A percentile compares a stretch with the other conserved stretches of the same genome.
Conservation (phyloP, 2,329 filamentous ascomycete genomes). For the Claviceps sp. region DNA sequence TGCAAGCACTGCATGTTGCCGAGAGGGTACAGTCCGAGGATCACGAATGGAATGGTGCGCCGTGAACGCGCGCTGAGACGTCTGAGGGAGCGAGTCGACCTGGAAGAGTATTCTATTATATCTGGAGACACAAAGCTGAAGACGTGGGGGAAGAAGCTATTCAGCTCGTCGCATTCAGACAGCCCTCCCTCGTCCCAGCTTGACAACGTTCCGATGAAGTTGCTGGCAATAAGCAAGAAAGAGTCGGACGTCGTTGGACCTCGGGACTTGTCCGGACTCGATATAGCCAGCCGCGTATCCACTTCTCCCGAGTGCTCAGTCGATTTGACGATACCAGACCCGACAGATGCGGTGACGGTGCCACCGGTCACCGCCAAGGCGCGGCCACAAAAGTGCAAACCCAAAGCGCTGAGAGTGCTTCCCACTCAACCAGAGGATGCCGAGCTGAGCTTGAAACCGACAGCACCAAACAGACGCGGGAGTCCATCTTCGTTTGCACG, state of each 20-base stretch:
- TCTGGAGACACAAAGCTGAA: conserved; percentile 22
- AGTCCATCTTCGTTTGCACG: conserved; percentile 31
- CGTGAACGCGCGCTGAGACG: conserved; percentile 58
- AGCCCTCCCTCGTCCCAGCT: conserved; percentile 7
- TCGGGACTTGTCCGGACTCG: neutral
- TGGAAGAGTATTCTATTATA: conserved; percentile 24
- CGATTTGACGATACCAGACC: conserved; percentile 7
- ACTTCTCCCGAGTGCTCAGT: conserved; percentile 1
- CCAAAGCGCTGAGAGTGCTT: conserved; percentile 19
- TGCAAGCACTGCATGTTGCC: conserved; percentile 81
- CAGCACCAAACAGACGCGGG: conserved; percentile 19
- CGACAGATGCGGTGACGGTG: conserved; percentile 5
- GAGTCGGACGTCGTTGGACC: conserved; percentile 1
- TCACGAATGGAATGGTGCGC: conserved; percentile 79
- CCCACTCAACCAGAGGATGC: conserved; percentile 24
- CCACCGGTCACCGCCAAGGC: conserved; percentile 10
- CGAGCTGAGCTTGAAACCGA: conserved; percentile 16
- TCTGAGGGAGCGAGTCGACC: conserved; percentile 38
- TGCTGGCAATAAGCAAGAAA: conserved; percentile 7
- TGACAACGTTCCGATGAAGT: conserved; percentile 15
- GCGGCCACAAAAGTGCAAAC: conserved; percentile 16
- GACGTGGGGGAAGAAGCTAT: conserved; percentile 23
- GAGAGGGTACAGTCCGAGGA: conserved; percentile 47
- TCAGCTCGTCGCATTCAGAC: conserved; percentile 13
- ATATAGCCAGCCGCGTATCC: neutral